Evolutionary conservation across 1,139 yeast genomes (phyloP), one percentile per base, ranked within the genome.

Genomic region (Chernovozyma aurita): DNA sequence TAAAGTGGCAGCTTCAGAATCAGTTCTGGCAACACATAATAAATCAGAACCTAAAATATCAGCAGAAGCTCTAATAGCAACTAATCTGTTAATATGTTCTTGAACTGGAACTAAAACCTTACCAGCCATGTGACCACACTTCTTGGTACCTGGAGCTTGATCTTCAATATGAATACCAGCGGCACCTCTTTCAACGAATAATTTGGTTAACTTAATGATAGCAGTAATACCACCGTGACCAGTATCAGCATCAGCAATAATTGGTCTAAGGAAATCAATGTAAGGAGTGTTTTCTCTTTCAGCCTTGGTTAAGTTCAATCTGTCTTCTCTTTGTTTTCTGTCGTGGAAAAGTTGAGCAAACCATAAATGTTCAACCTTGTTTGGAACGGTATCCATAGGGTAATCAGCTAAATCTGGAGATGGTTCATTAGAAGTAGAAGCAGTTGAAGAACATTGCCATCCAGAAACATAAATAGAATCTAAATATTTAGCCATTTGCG

Each of bases 181-280:
- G 38, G 97, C 98, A 65, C 97, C 97, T 57, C 95, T 83, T 72
- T 92, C 97, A 52, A 92, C 87, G 60, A 90, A 92, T 80, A 92
- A 73, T 72, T 92, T 92, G 58, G 97, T 88, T 63, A 90, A 79
- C 70, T 90, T 90, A 70, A 87, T 85, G 50, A 88, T 87, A 43
- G 97, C 97, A 43, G 97, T 88, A 53, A 90, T 73, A 60, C 97
- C 97, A 65, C 98, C 98, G 64, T 92, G 97, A 50, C 98, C 98
- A 44, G 97, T 92, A 65, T 90, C 98, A 48, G 94, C 98, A 61
- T 90, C 98, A 38, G 97, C 97, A 53, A 90, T 77, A 53, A 90
- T 86, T 39, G 98, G 98, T 56, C 97, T 78, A 61, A 90, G 68
- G 65, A 85, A 90, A 70, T 90, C 97, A 41, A 71, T 82, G 57